Base-by-base conservation (phyloP, 192 early-diverging fungal genomes). In the Mortierella alpina region DNA sequence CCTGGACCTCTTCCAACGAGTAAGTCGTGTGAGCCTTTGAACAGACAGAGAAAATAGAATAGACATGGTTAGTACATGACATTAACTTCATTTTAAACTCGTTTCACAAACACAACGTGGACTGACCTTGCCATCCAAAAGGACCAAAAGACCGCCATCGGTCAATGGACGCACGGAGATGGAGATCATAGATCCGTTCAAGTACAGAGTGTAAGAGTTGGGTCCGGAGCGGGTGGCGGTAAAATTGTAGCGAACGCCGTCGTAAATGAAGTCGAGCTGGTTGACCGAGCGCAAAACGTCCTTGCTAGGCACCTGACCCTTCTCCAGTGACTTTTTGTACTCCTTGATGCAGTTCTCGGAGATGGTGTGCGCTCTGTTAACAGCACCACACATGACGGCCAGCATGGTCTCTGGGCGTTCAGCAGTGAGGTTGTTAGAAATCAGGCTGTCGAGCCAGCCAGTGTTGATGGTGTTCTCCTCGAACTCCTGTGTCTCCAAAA, bases 401-500 rank as follows among this genome's bases (percentile, higher is more conserved):
- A 99, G 78, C 84, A 94, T 95, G 12, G 91, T 88, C 60, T 98
- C 96, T 13, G 96, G 96, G 59, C 95, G 91, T 74, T 96, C 95
- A 11, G 94, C 94, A 18, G 96, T 95, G 79, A 97, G 73, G 72
- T 96, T 94, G 57, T 91, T 87, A 39, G 93, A 93, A 69, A 99
- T 99, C 59, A 98, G 84, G 66, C 86, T 92, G 77, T 99, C 98
- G 44, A 99, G 88, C 97, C 98, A 99, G 45, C 93, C 93, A 51
- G 98, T 99, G 22, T 94, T 97, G 73, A 98, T 92, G 7, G 87
- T 86, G 85, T 99, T 99, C 64, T 93, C 90, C 59, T 91, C 87
- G 67, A 96, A 99, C 72, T 93, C 95, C 13, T 92, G 86, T 51
- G 92, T 95, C 83, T 99, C 98, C 41, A 98, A 85, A 58, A 99